phyloP scores from a whole-genome alignment of 106 monocot genomes.

The Agapanthus africanus region DNA sequence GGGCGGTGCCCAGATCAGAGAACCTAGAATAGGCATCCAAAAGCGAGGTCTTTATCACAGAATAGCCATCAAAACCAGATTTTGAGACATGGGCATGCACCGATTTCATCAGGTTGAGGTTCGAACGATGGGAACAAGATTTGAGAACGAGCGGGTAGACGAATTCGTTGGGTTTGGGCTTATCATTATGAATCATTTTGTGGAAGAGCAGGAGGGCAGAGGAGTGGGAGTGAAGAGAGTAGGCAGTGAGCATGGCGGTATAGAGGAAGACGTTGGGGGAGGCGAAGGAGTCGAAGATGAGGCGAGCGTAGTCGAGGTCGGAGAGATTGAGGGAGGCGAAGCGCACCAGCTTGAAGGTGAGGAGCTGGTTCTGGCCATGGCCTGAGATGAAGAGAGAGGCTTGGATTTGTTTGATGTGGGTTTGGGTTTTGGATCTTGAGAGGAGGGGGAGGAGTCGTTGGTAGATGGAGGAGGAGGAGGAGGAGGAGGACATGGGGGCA shows the following conservation, averaged over 20 bases:
- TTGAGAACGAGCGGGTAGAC: conserved; percentile 68
- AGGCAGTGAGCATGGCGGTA: conserved; percentile 85
- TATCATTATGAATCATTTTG: conserved; percentile 36
- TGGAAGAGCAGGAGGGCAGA: conserved; percentile 40
- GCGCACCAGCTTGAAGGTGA: conserved; percentile 76
- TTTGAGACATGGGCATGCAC: conserved; percentile 42
- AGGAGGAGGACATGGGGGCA: no score
- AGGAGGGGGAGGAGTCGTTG: conserved; percentile 29
- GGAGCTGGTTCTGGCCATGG: conserved; percentile 59
- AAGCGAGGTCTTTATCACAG: conserved; percentile 58
- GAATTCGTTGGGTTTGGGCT: conserved; percentile 65
- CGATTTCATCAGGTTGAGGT: conserved; percentile 17
- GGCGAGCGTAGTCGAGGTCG: conserved; percentile 58
- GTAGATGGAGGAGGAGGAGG: conserved; percentile 26
- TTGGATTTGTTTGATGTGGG: conserved; percentile 73
- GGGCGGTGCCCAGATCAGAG: conserved; percentile 40
- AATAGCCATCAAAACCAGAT: conserved; percentile 35
- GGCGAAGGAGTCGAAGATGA: conserved; percentile 51
- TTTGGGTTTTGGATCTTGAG: conserved; percentile 27
- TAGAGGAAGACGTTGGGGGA: conserved; percentile 79
- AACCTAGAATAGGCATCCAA: conserved; percentile 63
- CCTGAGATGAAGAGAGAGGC: conserved; percentile 44
- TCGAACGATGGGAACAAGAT: conserved; percentile 23
- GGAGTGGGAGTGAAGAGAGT: conserved; percentile 32
- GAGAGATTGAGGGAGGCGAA: conserved; percentile 53